Percentiles rank a stretch among this genome's conserved stretches.
Evolutionary conservation across 2,329 filamentous ascomycete genomes (phyloP).

Genomic region (Xylaria sp.): DNA sequence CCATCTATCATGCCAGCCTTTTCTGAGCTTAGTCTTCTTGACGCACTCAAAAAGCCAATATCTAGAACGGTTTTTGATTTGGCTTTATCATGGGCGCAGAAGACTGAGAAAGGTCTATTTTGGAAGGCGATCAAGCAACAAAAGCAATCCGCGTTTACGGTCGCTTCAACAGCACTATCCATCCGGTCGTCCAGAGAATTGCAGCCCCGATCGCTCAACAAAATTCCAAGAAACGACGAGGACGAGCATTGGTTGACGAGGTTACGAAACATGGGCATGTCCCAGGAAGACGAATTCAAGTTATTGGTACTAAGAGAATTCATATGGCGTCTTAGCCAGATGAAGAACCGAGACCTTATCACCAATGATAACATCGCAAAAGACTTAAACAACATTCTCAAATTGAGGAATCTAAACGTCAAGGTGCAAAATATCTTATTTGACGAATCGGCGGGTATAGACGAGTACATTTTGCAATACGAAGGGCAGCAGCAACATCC

Average conservation of each 20-base stretch:
- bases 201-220: conserved; percentile 63
- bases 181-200: conserved; percentile 63
- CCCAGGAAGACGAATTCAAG: conserved; percentile 85
- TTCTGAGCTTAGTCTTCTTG: conserved; percentile 75
- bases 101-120: conserved; percentile 80
- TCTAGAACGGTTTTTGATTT: conserved; percentile 83
- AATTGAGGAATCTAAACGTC: conserved; percentile 75
- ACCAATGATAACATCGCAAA: conserved; percentile 49
- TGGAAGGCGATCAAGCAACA: conserved; percentile 80
- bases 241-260: conserved; percentile 93
- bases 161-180: conserved; percentile 62
- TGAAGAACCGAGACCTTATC: conserved; percentile 63
- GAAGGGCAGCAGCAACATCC: conserved; percentile 34
- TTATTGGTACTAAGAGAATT: conserved; percentile 86
- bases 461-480: conserved; percentile 43
- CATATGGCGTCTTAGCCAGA: conserved; percentile 82
- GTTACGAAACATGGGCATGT: conserved; percentile 82
- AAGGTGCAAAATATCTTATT: conserved; percentile 92
- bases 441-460: conserved; percentile 71
- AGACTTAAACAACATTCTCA: conserved; percentile 73
- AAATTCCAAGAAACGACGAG: conserved; percentile 80
- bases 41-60: conserved; percentile 82
- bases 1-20: conserved; percentile 69
- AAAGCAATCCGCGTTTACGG: conserved; percentile 67
- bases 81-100: conserved; percentile 82